Conservation (phyloP, 345 rosid species). For the sweet orange (Citrus sinensis) region DVS_A1.0 CM039165.1:19953001-19953500, state of each 20-base stretch:
- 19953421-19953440: not conserved
- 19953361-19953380: conserved; percentile 68
- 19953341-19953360: conserved; percentile 98
- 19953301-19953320: conserved; percentile 94
- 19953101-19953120: not conserved
- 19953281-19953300: conserved; percentile 97
- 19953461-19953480: not conserved
- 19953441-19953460: not conserved
- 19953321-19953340: conserved; percentile 99
- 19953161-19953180: not conserved
- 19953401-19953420: not conserved
- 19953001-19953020: not conserved
- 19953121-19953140: not conserved
- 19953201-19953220: not conserved
- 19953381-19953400: not conserved
- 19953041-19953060: not conserved
- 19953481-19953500: not conserved
- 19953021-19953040: not conserved
- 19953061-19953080: not conserved
- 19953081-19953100: not conserved
- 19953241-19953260: conserved; percentile 13
- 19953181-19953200: not conserved
- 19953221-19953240: not conserved
- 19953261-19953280: conserved; percentile 11
- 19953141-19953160: not conserved